Evolutionary conservation across 1,284 basidiomycete genomes (phyloP).

Genomic region (Coniferiporia weirii): DNA sequence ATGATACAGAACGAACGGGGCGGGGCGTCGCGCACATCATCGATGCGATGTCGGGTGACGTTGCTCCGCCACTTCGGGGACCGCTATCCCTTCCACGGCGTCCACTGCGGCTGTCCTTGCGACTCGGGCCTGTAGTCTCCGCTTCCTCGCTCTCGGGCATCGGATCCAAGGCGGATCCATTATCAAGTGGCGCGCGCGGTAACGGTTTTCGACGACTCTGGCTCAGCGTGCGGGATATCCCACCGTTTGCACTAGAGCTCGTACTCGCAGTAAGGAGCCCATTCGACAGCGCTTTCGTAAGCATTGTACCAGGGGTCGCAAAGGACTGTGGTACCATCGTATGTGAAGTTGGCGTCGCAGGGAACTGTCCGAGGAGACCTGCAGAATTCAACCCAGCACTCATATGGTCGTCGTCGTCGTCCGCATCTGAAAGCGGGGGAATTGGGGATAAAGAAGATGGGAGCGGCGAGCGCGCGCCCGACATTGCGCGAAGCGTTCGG

Average conservation of each 20-base stretch:
- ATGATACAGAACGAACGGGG: neutral
- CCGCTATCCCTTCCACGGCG: neutral
- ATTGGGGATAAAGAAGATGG: neutral
- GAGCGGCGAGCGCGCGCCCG: neutral
- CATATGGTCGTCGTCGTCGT: neutral
- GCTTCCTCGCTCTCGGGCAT: neutral
- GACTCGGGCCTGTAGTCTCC: neutral
- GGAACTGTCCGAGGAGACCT: slow-evolving; percentile 11
- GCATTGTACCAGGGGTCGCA: neutral
- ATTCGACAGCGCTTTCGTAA: neutral
- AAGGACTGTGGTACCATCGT: neutral
- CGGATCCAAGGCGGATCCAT: neutral
- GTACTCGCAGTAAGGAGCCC: neutral
- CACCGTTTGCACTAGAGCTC: neutral
- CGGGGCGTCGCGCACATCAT: slow-evolving; percentile 15
- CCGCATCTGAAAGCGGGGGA: slow-evolving; percentile 9
- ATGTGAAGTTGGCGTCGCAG: neutral
- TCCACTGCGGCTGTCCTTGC: neutral
- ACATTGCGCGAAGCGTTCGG: slow-evolving; percentile 1
- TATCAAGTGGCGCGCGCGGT: neutral
- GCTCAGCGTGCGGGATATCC: slow-evolving; percentile 4
- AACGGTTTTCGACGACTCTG: slow-evolving; percentile 15
- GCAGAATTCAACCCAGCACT: neutral
- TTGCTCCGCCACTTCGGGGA: neutral
- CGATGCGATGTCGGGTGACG: slow-evolving; percentile 9